phyloP scores from a whole-genome alignment of 495 filamentous ascomycete species.

The Talaromyces liani region DNA sequence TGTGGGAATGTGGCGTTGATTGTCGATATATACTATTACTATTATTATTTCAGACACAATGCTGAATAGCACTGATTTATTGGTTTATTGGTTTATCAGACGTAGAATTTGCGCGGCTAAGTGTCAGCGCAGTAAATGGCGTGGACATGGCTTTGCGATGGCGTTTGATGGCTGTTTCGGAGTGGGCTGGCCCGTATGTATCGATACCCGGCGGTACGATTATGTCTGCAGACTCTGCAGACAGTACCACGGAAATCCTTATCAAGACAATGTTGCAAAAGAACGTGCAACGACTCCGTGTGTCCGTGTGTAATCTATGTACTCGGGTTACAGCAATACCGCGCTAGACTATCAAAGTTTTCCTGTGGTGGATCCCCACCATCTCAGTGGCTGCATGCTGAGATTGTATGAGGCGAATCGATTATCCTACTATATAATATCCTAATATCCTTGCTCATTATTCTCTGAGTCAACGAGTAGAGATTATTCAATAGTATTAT shows the following conservation, averaged over 20 bases:
- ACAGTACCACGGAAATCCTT: background rate
- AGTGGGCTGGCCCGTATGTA: background rate
- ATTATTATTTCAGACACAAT: background rate
- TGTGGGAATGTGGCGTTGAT: background rate
- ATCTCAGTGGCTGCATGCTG: background rate
- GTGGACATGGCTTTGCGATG: background rate
- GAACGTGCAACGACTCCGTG: background rate
- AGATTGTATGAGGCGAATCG: background rate
- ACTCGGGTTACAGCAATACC: background rate
- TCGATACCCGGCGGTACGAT: background rate
- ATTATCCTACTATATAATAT: background rate
- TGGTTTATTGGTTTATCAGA: too few species aligned
- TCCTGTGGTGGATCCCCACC: background rate
- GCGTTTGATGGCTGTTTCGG: background rate
- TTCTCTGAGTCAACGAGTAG: background rate
- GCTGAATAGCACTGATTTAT: background rate
- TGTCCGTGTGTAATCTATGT: background rate
- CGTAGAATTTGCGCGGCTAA: background rate
- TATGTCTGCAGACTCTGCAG: background rate
- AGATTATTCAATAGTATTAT: background rate
- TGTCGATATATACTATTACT: background rate
- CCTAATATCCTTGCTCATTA: background rate
- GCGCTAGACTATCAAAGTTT: conserved; percentile 4
- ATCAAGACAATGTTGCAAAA: background rate
- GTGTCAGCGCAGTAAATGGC: background rate